Percentiles rank a stretch among this genome's conserved stretches.
Conservation (phyloP, 148 eudicot genomes). For the Arbutus unedo region DNA sequence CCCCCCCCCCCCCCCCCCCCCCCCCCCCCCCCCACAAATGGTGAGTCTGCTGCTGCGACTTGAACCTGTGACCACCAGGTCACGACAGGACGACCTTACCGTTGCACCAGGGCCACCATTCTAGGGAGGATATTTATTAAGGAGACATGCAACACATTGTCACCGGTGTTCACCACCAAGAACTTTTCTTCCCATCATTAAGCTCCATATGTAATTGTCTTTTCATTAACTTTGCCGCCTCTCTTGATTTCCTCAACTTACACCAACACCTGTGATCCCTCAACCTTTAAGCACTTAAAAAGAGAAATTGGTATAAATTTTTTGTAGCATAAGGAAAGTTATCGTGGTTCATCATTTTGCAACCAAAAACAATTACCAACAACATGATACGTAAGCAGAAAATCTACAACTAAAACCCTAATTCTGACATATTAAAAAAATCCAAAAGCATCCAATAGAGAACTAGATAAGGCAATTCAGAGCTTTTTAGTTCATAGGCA, state of each 20-base stretch:
- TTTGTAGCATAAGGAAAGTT: not conserved
- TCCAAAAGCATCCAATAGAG: not conserved
- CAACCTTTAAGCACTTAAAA: not conserved
- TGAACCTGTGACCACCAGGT: too few species aligned
- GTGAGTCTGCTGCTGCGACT: too few species aligned
- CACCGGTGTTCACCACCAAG: not conserved
- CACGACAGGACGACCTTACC: too few species aligned
- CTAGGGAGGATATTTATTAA: not conserved
- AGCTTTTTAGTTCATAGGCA: not conserved
- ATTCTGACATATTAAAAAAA: not conserved
- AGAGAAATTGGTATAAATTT: not conserved
- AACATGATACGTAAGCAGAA: not conserved
- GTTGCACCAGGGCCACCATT: too few species aligned
- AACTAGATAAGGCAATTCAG: not conserved
- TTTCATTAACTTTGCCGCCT: not conserved
- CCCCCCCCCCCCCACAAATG: too few species aligned
- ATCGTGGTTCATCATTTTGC: not conserved
- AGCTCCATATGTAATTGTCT: not conserved
- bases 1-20: too few species aligned
- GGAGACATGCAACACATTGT: not conserved
- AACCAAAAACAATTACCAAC: not conserved
- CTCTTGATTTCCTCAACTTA: constrained; percentile 4
- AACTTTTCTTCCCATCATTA: not conserved
- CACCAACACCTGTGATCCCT: not conserved
- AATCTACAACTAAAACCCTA: not conserved